phyloP scores from a whole-genome alignment of 345 rosid genomes.

The Litchi chinensis region DNA sequence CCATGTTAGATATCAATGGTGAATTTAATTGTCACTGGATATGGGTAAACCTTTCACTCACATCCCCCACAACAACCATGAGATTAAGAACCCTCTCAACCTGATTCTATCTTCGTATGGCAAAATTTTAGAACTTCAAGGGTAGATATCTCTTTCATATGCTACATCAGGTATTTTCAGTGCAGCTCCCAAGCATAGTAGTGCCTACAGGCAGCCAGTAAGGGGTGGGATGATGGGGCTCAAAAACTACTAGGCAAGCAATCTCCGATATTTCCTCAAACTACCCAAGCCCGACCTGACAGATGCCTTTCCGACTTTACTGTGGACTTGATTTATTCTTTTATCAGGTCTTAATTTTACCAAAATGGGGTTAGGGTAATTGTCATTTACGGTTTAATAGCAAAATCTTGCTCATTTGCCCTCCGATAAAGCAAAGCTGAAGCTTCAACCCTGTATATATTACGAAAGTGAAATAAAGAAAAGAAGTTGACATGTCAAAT shows the following conservation, averaged over 20 bases:
- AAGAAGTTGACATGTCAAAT: constrained; percentile 19
- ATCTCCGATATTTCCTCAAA: background rate
- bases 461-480: background rate
- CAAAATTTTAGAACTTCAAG: constrained; percentile 11
- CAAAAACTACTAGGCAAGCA: background rate
- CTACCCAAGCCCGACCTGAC: constrained; percentile 25
- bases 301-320: constrained; percentile 22
- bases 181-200: background rate
- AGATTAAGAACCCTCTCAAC: background rate
- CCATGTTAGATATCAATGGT: background rate
- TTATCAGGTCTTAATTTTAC: constrained; percentile 37
- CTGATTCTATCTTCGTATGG: background rate
- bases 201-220: constrained; percentile 23
- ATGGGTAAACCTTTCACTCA: background rate
- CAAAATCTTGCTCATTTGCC: constrained; percentile 84
- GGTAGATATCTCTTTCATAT: background rate
- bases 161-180: background rate
- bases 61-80: background rate
- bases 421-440: constrained; percentile 95
- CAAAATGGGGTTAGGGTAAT: constrained; percentile 24
- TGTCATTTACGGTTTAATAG: constrained; percentile 66
- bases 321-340: constrained; percentile 24
- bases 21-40: background rate
- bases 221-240: constrained; percentile 18
- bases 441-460: constrained; percentile 92